Evolutionary conservation across 768 basidiomycete genomes (phyloP).

Genomic region (Phylloporus sp.): DNA sequence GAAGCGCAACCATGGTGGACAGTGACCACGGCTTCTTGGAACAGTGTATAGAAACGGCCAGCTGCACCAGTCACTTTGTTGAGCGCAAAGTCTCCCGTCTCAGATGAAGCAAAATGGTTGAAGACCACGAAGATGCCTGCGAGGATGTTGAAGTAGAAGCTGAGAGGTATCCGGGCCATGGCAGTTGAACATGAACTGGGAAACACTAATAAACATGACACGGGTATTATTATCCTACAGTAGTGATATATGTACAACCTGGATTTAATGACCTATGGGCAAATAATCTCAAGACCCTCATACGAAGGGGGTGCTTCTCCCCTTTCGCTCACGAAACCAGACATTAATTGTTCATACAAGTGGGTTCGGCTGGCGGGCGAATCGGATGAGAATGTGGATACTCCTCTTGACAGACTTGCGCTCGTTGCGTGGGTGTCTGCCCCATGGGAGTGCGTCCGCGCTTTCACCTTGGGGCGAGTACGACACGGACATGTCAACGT

Average conservation of each 20-base stretch:
- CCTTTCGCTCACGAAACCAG: conserved; percentile 74
- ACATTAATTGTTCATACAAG: conserved; percentile 76
- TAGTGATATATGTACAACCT: neutral
- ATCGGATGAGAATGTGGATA: conserved; percentile 18
- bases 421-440: conserved; percentile 17
- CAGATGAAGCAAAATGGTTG: conserved; percentile 10
- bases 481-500: conserved; percentile 43
- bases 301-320: conserved; percentile 79
- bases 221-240: neutral
- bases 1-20: conserved; percentile 7
- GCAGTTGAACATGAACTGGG: neutral
- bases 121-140: conserved; percentile 20
- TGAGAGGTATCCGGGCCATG: conserved; percentile 12
- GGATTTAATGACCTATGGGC: neutral
- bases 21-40: conserved; percentile 2
- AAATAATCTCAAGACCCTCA: neutral
- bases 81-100: conserved; percentile 16
- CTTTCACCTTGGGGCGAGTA: conserved; percentile 10
- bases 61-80: conserved; percentile 20
- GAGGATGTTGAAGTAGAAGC: conserved; percentile 17
- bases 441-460: neutral
- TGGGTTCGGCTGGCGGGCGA: conserved; percentile 41
- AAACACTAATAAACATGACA: neutral
- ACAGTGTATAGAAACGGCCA: conserved; percentile 13
- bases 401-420: conserved; percentile 26